Evolutionary conservation across 306 rosid genomes (phyloP).

Genomic region (Prunus fruticosa): DNA sequence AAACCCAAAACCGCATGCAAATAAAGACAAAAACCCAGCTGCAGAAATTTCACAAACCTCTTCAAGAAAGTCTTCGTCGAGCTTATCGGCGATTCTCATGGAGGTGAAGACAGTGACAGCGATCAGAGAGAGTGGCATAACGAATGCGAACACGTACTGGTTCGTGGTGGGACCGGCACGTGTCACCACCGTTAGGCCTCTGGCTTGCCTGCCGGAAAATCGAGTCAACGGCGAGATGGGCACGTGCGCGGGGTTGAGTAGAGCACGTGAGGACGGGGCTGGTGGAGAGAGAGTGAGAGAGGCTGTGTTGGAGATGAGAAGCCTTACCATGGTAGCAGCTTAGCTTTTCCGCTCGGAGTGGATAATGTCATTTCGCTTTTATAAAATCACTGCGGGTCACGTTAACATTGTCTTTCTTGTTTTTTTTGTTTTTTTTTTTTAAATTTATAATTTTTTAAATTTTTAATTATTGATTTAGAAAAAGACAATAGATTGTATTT

Average conservation of each 20-base stretch:
- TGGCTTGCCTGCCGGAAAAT: conserved; percentile 11
- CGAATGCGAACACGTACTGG: conserved; percentile 56
- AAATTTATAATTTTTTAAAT: no score
- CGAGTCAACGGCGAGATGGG: conserved; percentile 20
- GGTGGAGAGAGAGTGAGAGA: conserved; percentile 15
- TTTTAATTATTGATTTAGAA: no score
- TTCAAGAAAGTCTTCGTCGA: conserved; percentile 64
- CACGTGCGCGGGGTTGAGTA: conserved; percentile 18
- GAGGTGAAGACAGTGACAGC: conserved; percentile 60
- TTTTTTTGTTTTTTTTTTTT: no score
- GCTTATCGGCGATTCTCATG: conserved; percentile 53
- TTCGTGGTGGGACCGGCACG: conserved; percentile 63
- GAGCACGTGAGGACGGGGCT: conserved; percentile 15
- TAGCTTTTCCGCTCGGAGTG: no score
- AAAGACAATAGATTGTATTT: no score
- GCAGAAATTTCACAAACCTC: conserved; percentile 47
- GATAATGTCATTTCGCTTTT: no score
- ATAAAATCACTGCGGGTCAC: no score
- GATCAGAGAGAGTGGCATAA: conserved; percentile 64
- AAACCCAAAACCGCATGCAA: neutral
- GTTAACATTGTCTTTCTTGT: no score
- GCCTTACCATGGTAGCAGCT: no score
- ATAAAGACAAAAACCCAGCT: neutral
- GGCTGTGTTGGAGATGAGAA: no score
- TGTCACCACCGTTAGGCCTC: conserved; percentile 38